A percentile compares a stretch with the other conserved stretches of the same genome.
Conservation (phyloP, 2,329 filamentous ascomycete genomes). For the Xylariaceae sp. region DNA sequence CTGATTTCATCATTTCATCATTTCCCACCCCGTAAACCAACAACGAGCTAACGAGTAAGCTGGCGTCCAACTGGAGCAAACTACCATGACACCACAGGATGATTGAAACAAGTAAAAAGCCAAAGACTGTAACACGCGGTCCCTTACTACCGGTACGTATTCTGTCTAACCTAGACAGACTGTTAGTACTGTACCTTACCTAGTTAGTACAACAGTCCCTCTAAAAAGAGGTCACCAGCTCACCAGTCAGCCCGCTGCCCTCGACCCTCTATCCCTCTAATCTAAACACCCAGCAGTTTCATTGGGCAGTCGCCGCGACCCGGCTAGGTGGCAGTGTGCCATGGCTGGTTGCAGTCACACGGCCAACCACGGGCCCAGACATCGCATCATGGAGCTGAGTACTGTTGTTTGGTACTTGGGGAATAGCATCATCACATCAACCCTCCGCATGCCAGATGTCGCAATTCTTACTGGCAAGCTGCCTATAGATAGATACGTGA, state of each 20-base stretch:
- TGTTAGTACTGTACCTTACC: too few species aligned
- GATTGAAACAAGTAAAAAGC: too few species aligned
- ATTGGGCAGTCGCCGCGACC: constrained; percentile 4
- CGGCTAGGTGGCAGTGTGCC: constrained; percentile 4
- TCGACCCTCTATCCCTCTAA: not conserved
- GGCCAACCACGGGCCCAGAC: constrained; percentile 5
- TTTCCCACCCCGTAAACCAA: too few species aligned
- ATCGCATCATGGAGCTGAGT: constrained; percentile 1
- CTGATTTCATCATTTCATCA: too few species aligned
- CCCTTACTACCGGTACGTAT: too few species aligned
- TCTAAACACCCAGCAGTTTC: not conserved
- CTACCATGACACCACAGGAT: too few species aligned
- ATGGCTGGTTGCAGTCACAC: constrained; percentile 15
- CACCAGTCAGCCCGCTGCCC: constrained; percentile 14
- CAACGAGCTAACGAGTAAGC: too few species aligned
- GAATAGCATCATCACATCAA: constrained; percentile 11
- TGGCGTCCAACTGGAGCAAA: too few species aligned
- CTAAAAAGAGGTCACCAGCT: constrained; percentile 3
- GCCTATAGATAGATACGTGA: not conserved
- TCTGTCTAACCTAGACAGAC: too few species aligned
- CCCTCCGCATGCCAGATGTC: constrained; percentile 1
- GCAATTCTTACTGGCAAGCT: constrained; percentile 11
- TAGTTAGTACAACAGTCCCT: too few species aligned
- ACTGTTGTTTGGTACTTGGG: constrained; percentile 2
- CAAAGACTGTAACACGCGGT: too few species aligned